Evolutionary conservation across 2,329 filamentous ascomycete species (phyloP), one percentile per base, ranked within the genome.

Genomic region (Stachybotrys echinatus): DNA sequence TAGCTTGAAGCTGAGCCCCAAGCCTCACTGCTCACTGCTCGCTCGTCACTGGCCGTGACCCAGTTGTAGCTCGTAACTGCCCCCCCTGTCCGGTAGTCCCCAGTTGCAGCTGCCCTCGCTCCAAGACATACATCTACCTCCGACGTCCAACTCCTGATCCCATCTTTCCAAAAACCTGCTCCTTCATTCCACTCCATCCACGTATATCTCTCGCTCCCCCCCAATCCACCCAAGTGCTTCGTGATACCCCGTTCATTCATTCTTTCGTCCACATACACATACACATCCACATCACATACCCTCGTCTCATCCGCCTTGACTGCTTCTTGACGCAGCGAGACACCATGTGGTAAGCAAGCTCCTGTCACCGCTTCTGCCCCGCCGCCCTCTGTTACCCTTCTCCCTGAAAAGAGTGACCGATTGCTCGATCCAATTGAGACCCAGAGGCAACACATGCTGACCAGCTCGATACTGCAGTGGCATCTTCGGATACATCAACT

Each of bases 401-500:
- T 49, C 40, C 22, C 14, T 34, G 10, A n/a, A n/a, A n/a, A n/a
- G n/a, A n/a, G n/a, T n/a, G n/a, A n/a, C 27, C 27, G 10, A 5
- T 34, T 34, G 27, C 27, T 3, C 27, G 31, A 27, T 6, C 40
- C 45, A 43, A 38, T 43, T 45, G 46, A 50, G 42, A 14, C 50
- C 19, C 40, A 7, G 40, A 43, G 22, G 21, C 19, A 19, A 17
- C 40, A 19, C n/a, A 5, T 12, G 19, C 19, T 14, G 14, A 34
- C 27, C 10, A 34, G 27, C 14, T 10, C 14, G 27, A 34, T 34
- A 8, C 5, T 52, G 53, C 58, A 92, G 89, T 85, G 89, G 89
- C 73, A 95, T 94, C 74, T 95, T 97, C 77, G 92, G 92, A 65
- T 97, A 97, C 81, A 89, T 97, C 79, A 97, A 97, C 80, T 97